Base-by-base conservation (phyloP, 2,329 filamentous ascomycete species). In the Colletotrichum musae region DNA sequence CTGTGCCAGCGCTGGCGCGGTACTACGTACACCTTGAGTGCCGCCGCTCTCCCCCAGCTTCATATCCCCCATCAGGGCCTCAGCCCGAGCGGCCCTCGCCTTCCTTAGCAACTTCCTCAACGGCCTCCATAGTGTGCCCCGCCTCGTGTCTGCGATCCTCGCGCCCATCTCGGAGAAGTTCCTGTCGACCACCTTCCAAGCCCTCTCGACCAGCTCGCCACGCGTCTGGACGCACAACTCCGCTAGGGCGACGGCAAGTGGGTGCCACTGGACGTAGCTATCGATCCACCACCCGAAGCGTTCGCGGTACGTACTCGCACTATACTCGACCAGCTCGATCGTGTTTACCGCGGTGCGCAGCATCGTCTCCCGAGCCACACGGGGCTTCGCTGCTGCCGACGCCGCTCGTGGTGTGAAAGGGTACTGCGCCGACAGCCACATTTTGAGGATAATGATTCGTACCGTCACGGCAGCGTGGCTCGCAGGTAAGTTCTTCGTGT, bases 241-340 rank as follows among this genome's bases (percentile, higher is more conserved):
- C 1, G 86, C 86, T 15, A 88, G 76, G 1, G 84, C 82, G 6
- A 88, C 85, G 1, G 86, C 85, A 0, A 88, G 77, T 7, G 85
- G 82, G 71, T 88, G 86, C 87, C 87, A 88, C 67, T 87, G 86
- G 15, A 87, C 83, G 75, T 86, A 88, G 1, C 79, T 83, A 15
- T 80, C 75, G n/a, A 81, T 79, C 80, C 85, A 85, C 84, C 86
- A 88, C 21, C 75, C 74, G 75, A 82, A 87, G 3, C 80, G 76
- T 13, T 80, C 77, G 1, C 75, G 77, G 51, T 78, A 80, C 4
- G 77, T 75, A n/a, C 79, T 61, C 0, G 71, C 78, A 57, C 77
- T 75, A 28, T 75, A 74, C 21, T 80, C 77, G 48, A 76, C 76
- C 18, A 84, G 76, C 64, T 86, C 83, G 58, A 88, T 80, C 57